These are phyloP conservation scores for Phytophthora sansomeana DNA, from an alignment of 352 stramenopile species.

Conservation along the genomic window DNA sequence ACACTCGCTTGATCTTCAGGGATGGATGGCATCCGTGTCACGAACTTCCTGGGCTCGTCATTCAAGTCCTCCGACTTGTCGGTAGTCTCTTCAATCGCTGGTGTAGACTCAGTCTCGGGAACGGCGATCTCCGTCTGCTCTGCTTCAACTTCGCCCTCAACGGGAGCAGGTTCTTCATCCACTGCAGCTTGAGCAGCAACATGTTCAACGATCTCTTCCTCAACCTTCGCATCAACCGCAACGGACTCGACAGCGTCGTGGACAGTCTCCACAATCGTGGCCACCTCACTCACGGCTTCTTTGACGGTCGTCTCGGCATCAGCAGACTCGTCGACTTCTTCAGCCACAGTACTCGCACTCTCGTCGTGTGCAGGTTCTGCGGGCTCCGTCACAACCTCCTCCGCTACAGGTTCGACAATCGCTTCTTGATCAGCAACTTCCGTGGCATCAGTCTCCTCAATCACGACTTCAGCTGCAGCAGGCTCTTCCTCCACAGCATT, in stretches of 20 bases:
- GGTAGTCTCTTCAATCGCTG: not conserved
- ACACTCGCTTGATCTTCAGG: conserved; percentile 9
- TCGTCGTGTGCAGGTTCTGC: not conserved
- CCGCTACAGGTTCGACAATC: not conserved
- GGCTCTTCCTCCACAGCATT: not conserved
- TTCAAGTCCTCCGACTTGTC: conserved; percentile 10
- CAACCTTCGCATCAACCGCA: not conserved
- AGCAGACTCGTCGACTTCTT: not conserved
- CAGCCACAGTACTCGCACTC: not conserved
- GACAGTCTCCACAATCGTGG: conserved; percentile 6
- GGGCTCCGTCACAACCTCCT: not conserved
- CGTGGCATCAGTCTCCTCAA: not conserved
- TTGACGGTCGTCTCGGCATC: not conserved
- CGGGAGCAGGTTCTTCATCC: conserved; percentile 1
- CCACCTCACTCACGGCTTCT: not conserved
- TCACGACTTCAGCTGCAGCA: not conserved
- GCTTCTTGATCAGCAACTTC: not conserved
- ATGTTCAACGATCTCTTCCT: conserved; percentile 4
- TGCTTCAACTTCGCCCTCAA: not conserved
- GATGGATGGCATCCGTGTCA: conserved; percentile 21
- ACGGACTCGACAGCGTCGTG: conserved; percentile 14
- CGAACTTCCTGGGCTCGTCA: conserved; percentile 12
- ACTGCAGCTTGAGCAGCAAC: not conserved
- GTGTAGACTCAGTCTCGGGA: not conserved
- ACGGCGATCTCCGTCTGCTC: not conserved